phyloP scores from a whole-genome alignment of 495 filamentous ascomycete species.

The Amorphotheca resinae region DNA sequence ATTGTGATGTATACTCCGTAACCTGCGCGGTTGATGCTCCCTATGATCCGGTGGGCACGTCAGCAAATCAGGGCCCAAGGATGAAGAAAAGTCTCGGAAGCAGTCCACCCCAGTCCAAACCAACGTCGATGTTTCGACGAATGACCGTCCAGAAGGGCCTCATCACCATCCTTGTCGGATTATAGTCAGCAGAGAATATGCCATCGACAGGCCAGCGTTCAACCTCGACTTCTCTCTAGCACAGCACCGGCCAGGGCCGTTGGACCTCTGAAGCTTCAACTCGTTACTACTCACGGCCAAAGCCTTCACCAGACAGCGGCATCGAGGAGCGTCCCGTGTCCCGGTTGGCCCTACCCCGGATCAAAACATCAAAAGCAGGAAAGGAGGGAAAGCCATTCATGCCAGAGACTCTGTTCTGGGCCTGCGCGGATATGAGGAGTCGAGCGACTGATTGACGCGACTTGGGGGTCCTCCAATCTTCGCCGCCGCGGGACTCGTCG shows the following conservation, averaged over 20 bases:
- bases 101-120: too few species aligned
- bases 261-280: constrained; percentile 1
- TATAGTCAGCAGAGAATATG: constrained; percentile 2
- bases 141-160: constrained; percentile 14
- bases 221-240: constrained; percentile 5
- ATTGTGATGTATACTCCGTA: too few species aligned
- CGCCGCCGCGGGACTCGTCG: neutral
- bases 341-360: constrained; percentile 19
- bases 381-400: constrained; percentile 19
- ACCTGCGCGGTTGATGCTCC: too few species aligned
- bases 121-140: too few species aligned
- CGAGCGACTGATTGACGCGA: too few species aligned
- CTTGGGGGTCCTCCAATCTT: too few species aligned
- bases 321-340: constrained; percentile 6
- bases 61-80: too few species aligned
- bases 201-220: constrained; percentile 17
- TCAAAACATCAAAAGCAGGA: constrained; percentile 8
- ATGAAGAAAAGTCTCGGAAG: too few species aligned
- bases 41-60: too few species aligned
- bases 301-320: neutral
- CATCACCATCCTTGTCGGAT: neutral
- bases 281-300: neutral
- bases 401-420: constrained; percentile 21
- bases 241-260: constrained; percentile 5
- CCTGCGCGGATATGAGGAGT: constrained; percentile 1